Evolutionary conservation across 306 rosid genomes (phyloP).

Genomic region (Gastrolobium bilobum): DNA sequence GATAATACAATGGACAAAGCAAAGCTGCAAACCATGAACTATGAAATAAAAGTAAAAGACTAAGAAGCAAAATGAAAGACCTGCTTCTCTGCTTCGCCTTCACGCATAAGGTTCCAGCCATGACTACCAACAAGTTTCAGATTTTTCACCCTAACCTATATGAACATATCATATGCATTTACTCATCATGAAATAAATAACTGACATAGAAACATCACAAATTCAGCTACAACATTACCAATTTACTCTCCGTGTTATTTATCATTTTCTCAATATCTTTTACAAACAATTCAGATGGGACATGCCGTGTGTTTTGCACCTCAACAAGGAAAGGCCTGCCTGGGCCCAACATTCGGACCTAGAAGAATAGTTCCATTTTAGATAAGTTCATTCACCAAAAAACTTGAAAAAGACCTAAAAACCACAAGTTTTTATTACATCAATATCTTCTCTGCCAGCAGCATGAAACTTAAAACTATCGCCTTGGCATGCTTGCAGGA

Average conservation of each 20-base stretch:
- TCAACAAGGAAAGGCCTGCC: slow-evolving; percentile 97
- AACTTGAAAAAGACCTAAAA: slow-evolving; percentile 35
- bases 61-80: slow-evolving; percentile 50
- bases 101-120: slow-evolving; percentile 89
- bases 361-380: slow-evolving; percentile 45
- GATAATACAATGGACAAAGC: background rate
- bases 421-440: slow-evolving; percentile 62
- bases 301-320: slow-evolving; percentile 73
- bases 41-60: slow-evolving; percentile 29
- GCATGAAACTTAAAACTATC: slow-evolving; percentile 94
- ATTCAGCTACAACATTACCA: slow-evolving; percentile 65
- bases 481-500: slow-evolving; percentile 76
- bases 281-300: slow-evolving; percentile 68
- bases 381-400: slow-evolving; percentile 42
- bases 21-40: slow-evolving; percentile 25
- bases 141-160: slow-evolving; percentile 86
- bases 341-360: slow-evolving; percentile 96
- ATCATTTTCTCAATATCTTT: slow-evolving; percentile 68
- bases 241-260: slow-evolving; percentile 66
- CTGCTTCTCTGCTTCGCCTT: slow-evolving; percentile 98
- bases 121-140: slow-evolving; percentile 76
- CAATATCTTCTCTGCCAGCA: slow-evolving; percentile 98
- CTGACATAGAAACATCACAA: slow-evolving; percentile 22
- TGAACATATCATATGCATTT: slow-evolving; percentile 32
- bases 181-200: slow-evolving; percentile 39